These are phyloP conservation scores for Coemansia sp. DNA, from an alignment of 371 early-diverging fungal genomes.

Conservation along the genomic window DNA sequence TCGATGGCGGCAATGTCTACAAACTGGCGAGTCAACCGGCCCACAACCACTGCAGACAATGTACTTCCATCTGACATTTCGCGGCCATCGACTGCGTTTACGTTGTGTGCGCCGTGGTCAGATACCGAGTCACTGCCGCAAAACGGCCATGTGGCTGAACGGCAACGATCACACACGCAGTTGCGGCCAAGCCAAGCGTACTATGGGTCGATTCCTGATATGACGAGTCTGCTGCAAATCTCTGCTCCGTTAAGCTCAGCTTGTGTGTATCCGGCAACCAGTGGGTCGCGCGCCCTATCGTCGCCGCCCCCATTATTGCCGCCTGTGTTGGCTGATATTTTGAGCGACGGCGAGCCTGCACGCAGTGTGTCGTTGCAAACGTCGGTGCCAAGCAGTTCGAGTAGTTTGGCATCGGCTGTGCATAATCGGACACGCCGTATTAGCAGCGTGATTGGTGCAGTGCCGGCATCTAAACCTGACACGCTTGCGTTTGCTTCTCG, in stretches of 20 bases:
- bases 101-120: neutral
- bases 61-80: neutral
- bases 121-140: neutral
- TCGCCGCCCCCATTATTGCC: constrained; percentile 23
- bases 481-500: constrained; percentile 11
- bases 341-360: constrained; percentile 21
- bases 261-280: neutral
- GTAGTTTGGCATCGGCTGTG: neutral
- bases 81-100: neutral
- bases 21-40: constrained; percentile 28
- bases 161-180: neutral
- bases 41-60: neutral
- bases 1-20: constrained; percentile 14
- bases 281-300: neutral
- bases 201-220: neutral
- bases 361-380: constrained; percentile 1
- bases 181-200: neutral
- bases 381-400: neutral
- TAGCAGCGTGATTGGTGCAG: constrained; percentile 5
- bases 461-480: neutral
- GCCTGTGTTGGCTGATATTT: constrained; percentile 37
- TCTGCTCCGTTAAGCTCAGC: neutral
- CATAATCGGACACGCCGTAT: constrained; percentile 1
- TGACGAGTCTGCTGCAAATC: neutral
- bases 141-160: neutral